A percentile compares a stretch with the other conserved stretches of the same genome.
Evolutionary conservation across 257 asterid species (phyloP).

Genomic region (Capsicum pubescens): DNA sequence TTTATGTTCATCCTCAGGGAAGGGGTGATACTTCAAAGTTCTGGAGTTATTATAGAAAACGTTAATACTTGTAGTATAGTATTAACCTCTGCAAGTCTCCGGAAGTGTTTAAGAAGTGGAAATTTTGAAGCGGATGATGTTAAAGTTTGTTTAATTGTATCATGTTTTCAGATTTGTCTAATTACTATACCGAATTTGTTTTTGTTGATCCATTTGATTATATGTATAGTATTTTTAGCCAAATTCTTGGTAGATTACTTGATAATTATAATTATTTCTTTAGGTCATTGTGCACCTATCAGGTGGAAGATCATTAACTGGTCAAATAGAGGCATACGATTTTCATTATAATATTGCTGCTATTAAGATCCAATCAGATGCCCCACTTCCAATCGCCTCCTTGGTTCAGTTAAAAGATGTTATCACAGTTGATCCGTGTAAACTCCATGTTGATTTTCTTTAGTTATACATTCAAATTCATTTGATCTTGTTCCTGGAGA

Average conservation of each 20-base stretch:
- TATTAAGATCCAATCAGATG: too few species aligned
- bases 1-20: neutral
- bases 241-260: neutral
- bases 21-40: neutral
- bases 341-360: too few species aligned
- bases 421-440: too few species aligned
- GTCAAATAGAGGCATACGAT: too few species aligned
- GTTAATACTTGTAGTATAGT: neutral
- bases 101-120: neutral
- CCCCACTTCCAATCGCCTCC: too few species aligned
- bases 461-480: too few species aligned
- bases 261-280: neutral
- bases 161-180: neutral
- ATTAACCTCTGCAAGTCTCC: conserved; percentile 22
- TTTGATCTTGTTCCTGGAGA: too few species aligned
- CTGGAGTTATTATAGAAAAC: conserved; percentile 17
- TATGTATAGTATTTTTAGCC: neutral
- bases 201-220: neutral
- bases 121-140: neutral
- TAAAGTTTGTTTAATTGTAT: neutral
- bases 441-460: too few species aligned
- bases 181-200: neutral
- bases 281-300: neutral
- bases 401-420: too few species aligned
- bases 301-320: neutral